Base-by-base conservation (phyloP, 805 yeast genomes). In the Crinitomyces ghanaensis region DNA sequence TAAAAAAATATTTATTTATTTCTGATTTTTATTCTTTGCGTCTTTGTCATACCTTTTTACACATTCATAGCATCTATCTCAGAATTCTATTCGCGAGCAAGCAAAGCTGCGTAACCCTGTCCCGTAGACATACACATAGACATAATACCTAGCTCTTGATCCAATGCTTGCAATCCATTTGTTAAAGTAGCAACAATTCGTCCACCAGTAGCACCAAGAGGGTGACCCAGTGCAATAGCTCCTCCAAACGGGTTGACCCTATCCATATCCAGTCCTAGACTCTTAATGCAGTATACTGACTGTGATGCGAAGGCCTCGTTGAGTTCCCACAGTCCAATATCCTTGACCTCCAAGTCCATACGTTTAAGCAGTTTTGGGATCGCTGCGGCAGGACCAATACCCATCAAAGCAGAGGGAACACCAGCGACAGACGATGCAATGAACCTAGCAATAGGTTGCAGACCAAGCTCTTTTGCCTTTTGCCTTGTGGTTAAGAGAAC, bases 371-470 rank as follows among this genome's bases (percentile, higher is more conserved):
- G 88, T 62, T 79, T 78, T 62, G 95, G 94, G 52, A 84, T 70
- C 26, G 94, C 91, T 52, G 81, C 65, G 19, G 91, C 64, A 44
- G 95, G 94, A 22, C 93, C 88, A 62, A 83, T 76, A 31, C 94
- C 84, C 66, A 83, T 83, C 56, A 82, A 85, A 40, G 72, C 66
- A 43, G 94, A 91, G 24, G 74, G 69, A 50, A 81, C 82, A 32
- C 88, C 95, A 48, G 91, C 93, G 57, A 81, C 93, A 59, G 85
- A 91, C 85, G 93, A 82, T 37, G 88, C 91, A 34, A 68, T 50
- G 48, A 83, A 75, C 54, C 71, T 71, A 33, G 88, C 94, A 43
- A 83, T 56, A 45, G 95, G 94, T 52, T 66, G 77, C 49, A 83
- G 61, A 28, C 75, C 74, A 49, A 81, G 66, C 63, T 80, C 85